Conservation (phyloP, 345 rosid genomes). For the Aurinia saxatilis region DNA sequence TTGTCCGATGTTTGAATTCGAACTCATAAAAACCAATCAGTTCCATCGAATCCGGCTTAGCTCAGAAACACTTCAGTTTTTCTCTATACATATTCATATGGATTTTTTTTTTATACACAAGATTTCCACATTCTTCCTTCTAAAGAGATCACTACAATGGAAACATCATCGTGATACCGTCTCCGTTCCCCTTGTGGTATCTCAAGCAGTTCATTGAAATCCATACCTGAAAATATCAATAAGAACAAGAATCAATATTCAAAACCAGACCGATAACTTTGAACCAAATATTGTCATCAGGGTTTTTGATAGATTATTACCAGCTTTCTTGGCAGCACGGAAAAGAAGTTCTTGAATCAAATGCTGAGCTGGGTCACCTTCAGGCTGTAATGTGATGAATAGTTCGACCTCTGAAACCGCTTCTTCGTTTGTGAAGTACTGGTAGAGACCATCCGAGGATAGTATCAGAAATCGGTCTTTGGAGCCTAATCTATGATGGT, state of each 20-base stretch:
- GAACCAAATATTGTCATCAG: neutral
- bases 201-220: slow-evolving; percentile 82
- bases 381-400: slow-evolving; percentile 80
- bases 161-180: slow-evolving; percentile 89
- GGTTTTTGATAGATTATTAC: slow-evolving; percentile 32
- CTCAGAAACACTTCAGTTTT: neutral
- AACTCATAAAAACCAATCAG: neutral
- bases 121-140: slow-evolving; percentile 99
- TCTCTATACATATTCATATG: slow-evolving; percentile 21
- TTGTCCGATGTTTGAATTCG: neutral
- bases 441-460: slow-evolving; percentile 92
- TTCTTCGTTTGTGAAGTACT: slow-evolving; percentile 89
- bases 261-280: neutral
- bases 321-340: slow-evolving; percentile 98
- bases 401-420: slow-evolving; percentile 86
- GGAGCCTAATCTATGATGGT: slow-evolving; percentile 78
- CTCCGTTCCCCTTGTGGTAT: slow-evolving; percentile 97
- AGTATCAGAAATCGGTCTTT: slow-evolving; percentile 79
- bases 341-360: slow-evolving; percentile 79
- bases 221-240: slow-evolving; percentile 61
- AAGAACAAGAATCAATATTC: neutral
- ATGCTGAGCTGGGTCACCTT: slow-evolving; percentile 98
- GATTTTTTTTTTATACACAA: slow-evolving; percentile 58
- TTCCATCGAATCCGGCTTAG: neutral
- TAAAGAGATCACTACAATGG: slow-evolving; percentile 81